Base-by-base conservation (phyloP, 2,329 filamentous ascomycete species). In the Periconia sp. region DNA sequence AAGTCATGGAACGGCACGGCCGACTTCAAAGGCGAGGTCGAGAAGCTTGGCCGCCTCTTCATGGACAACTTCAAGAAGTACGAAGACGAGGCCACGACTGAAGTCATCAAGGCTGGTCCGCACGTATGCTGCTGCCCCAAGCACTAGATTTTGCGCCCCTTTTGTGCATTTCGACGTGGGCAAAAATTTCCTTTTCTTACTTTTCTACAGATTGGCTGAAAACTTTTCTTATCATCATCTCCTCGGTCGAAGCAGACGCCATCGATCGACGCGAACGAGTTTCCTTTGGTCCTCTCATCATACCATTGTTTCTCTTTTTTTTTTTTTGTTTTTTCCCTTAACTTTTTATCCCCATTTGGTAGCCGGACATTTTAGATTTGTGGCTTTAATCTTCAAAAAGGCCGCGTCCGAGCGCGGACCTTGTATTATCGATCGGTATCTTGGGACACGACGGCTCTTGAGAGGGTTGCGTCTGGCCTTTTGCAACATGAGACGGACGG, bases 21-120 rank as follows among this genome's bases (percentile, higher is more conserved):
- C 12, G 87, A 86, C 76, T 97, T 97, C 83, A 82, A 85, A 66
- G 79, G 78, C 38, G 92, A 96, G 74, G 92, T 97, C 31, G 86
- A 81, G 72, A 97, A 96, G 82, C 85, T 99, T 24, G 94, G 86
- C 63, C 78, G 76, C 53, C 83, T 97, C 52, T 99, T 99, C 81
- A 84, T 86, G 66, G 89, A 96, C 77, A 99, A 99, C 83, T 99
- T 99, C 78, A 85, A 90, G 79, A 96, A 96, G 81, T 96, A 95
- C 78, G 80, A 86, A 63, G 85, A 85, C 59, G 84, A 95, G 73
- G 90, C 91, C 7, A 71, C 67, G 11, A 31, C 55, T 4, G 73
- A 75, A 40, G 75, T 78, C 24, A 56, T 77, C 47, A 72, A 74
- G 47, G 73, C 73, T 30, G 76, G 72, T 34, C 75, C 74, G 15